Conservation (phyloP, 1,284 basidiomycete species). For the Irpex rosettiformis region DNA sequence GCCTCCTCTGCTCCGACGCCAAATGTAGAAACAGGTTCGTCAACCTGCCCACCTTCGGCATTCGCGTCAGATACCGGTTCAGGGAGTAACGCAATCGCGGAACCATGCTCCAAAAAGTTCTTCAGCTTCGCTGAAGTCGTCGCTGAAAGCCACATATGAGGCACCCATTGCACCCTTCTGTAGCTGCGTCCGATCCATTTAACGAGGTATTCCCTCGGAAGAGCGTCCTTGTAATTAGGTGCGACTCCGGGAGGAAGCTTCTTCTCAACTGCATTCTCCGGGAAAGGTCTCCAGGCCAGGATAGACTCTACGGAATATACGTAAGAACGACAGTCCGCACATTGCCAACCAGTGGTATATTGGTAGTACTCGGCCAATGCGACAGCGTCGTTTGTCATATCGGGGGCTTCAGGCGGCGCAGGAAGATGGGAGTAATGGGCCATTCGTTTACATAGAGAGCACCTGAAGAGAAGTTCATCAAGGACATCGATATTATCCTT, state of each 20-base stretch:
- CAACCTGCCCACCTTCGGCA: conserved; percentile 26
- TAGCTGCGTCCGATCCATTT: conserved; percentile 83
- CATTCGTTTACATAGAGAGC: conserved; percentile 74
- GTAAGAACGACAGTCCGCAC: conserved; percentile 78
- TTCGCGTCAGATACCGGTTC: conserved; percentile 36
- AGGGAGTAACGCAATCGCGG: conserved; percentile 64
- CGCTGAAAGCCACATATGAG: conserved; percentile 83
- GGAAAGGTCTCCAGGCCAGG: conserved; percentile 86
- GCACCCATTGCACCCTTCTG: conserved; percentile 80
- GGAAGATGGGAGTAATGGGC: conserved; percentile 78
- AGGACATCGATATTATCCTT: background rate
- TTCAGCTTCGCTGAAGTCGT: conserved; percentile 61
- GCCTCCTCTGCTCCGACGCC: conserved; percentile 30
- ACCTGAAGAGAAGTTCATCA: conserved; percentile 69
- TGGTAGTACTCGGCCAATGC: conserved; percentile 68
- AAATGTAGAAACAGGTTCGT: conserved; percentile 17
- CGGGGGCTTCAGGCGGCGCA: conserved; percentile 25
- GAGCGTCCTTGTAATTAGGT: conserved; percentile 51
- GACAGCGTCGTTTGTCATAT: conserved; percentile 32
- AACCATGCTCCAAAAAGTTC: conserved; percentile 72
- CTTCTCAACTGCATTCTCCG: conserved; percentile 55
- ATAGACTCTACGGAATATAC: conserved; percentile 78
- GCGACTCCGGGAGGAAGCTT: conserved; percentile 36
- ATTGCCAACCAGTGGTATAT: conserved; percentile 62
- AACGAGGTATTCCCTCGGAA: conserved; percentile 86